Percentiles rank a stretch among this genome's conserved stretches.
Conservation (phyloP, 768 basidiomycete species). For the Boletus subcaerulescens region DNA sequence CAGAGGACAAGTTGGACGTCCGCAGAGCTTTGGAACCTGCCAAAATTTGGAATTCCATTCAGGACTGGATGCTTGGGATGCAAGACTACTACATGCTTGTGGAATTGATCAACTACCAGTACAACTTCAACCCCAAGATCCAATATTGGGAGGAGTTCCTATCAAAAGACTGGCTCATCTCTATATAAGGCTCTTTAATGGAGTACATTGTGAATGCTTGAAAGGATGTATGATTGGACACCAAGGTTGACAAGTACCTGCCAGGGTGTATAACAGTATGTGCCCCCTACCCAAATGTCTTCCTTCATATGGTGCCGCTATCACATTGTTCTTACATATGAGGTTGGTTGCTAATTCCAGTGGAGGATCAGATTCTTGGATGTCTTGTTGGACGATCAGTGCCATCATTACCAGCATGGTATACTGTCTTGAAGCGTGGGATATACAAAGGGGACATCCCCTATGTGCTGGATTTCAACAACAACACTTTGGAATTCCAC, state of each 20-base stretch:
- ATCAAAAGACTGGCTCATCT: too few species aligned
- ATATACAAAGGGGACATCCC: background rate
- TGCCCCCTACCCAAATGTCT: background rate
- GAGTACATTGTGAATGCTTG: background rate
- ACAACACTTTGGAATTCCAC: fast-evolving
- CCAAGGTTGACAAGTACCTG: background rate
- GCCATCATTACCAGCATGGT: background rate
- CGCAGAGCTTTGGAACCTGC: too few species aligned
- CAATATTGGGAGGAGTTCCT: background rate
- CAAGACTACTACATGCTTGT: background rate
- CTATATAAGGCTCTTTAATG: background rate
- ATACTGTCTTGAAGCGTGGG: background rate
- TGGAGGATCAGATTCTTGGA: background rate
- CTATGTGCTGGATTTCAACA: background rate
- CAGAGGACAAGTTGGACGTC: too few species aligned
- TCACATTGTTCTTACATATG: background rate
- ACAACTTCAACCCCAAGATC: background rate
- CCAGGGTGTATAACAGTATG: background rate
- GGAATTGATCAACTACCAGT: background rate
- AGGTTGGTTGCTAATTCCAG: background rate
- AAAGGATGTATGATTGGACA: background rate
- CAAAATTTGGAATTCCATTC: background rate
- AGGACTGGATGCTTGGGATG: background rate
- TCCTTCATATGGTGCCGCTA: background rate
- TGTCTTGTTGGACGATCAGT: fast-evolving